Conservation (phyloP, 164 flowering plant species). For the Pachysandra terminalis region DNA sequence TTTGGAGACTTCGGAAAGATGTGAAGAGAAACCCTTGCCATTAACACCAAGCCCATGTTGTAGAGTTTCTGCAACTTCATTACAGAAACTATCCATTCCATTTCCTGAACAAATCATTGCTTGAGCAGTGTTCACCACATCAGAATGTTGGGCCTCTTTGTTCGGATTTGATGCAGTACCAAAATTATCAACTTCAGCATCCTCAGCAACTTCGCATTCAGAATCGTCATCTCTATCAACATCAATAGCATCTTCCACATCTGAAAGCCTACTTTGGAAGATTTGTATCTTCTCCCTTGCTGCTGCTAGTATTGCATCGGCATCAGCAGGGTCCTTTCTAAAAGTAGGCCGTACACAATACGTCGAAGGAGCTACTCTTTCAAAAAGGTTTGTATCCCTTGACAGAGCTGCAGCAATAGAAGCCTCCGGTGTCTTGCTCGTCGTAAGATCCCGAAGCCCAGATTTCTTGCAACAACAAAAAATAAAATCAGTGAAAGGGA, state of each 20-base stretch:
- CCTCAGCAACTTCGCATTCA: constrained; percentile 71
- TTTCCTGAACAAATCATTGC: constrained; percentile 20
- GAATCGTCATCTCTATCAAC: constrained; percentile 78
- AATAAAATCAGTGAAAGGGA: constrained; percentile 12
- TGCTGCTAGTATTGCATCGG: constrained; percentile 62
- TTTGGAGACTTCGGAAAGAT: constrained; percentile 28
- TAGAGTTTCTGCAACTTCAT: constrained; percentile 24
- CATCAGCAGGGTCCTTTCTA: constrained; percentile 78
- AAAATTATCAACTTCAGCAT: constrained; percentile 73
- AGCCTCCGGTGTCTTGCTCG: constrained; percentile 97
- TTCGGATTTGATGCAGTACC: constrained; percentile 26
- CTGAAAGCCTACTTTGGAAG: constrained; percentile 52
- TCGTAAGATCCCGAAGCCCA: constrained; percentile 89
- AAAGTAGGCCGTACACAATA: constrained; percentile 75
- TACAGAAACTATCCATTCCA: constrained; percentile 28
- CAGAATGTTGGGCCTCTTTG: constrained; percentile 22
- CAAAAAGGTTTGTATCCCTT: constrained; percentile 80
- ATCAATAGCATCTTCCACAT: constrained; percentile 49
- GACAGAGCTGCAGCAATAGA: constrained; percentile 94
- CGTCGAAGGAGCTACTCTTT: constrained; percentile 92
- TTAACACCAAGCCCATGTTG: constrained; percentile 21
- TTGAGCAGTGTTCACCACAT: constrained; percentile 16
- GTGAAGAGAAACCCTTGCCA: constrained; percentile 26
- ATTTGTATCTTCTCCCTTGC: constrained; percentile 71
- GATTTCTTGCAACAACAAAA: constrained; percentile 53